Evolutionary conservation across 345 rosid genomes (phyloP), one percentile per base, ranked within the genome.

Genomic region (Eutrema japonicum): DNA sequence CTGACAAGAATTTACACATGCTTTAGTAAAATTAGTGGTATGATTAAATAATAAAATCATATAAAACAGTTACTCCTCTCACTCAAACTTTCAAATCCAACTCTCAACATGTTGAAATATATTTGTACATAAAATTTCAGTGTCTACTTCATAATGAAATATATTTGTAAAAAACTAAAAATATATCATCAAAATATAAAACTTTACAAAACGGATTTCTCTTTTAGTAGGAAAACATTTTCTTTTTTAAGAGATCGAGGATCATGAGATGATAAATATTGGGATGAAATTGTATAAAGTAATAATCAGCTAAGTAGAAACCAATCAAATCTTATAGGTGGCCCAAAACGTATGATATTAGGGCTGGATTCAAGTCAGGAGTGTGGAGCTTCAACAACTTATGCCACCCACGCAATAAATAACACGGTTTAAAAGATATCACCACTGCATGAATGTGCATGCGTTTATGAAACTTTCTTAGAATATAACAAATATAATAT

Each of bases 341-440:
- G 48, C 14, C 8, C 38, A 58, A 70, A 58, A 36, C 8, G 30
- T 47, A 58, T 58, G 49, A 47, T 45, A 33, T 58, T 11, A 26
- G 7, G 29, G 66, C 46, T 14, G 22, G 33, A 35, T 38, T 49
- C 10, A 60, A 50, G 30, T 59, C 16, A 54, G 18, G 16, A 18
- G 33, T 18, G 32, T 7, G 43, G 63, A 55, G 51, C 35, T 40
- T 60, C 12, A 50, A 60, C 35, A 49, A 62, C 33, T 29, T 40
- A 60, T 29, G 61, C 50, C 60, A 56, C 68, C 14, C 7, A 61
- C 11, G 3, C 61, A 51, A 8, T 36, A 61, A n/a, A 38, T 40
- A 51, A 71, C 61, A 50, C 75, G 68, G 68, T 61, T 61, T 29
- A 16, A 30, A 18, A 40, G 6, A 61, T 30, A 32, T 50, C 40